phyloP scores from a whole-genome alignment of 345 rosid genomes.

The Gossypioides kirkii region DNA sequence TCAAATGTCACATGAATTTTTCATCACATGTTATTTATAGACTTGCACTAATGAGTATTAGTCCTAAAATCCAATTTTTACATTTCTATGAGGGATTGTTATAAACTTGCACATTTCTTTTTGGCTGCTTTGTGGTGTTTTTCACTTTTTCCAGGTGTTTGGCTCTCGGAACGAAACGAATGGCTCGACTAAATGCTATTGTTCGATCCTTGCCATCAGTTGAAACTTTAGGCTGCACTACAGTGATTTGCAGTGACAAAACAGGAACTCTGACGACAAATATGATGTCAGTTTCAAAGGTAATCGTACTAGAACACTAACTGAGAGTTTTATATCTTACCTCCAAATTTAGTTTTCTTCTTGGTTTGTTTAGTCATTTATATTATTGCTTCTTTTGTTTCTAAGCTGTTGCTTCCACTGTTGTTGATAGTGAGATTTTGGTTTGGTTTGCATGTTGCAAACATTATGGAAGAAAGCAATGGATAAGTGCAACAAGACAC shows the following conservation, averaged over 20 bases:
- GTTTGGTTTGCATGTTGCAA: neutral
- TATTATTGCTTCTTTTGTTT: neutral
- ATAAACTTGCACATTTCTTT: neutral
- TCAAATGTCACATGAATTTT: neutral
- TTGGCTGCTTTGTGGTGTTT: neutral
- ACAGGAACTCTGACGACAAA: constrained; percentile 98
- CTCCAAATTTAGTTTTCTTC: constrained; percentile 1
- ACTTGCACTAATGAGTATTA: neutral
- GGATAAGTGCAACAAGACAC: neutral
- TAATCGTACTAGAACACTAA: constrained; percentile 28
- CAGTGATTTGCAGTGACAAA: constrained; percentile 98
- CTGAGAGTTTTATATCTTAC: neutral
- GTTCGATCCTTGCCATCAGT: constrained; percentile 98
- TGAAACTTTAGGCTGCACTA: constrained; percentile 96
- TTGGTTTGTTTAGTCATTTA: constrained; percentile 2
- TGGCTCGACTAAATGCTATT: constrained; percentile 98
- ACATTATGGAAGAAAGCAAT: constrained; percentile 1
- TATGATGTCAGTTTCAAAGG: constrained; percentile 99
- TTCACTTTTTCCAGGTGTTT: constrained; percentile 58
- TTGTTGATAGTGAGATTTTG: constrained; percentile 5
- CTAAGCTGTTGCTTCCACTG: neutral
- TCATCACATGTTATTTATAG: neutral
- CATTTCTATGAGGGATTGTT: neutral
- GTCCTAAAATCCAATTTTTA: neutral
- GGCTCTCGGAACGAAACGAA: constrained; percentile 98